A percentile compares a stretch with the other conserved stretches of the same genome.
These are phyloP conservation scores for Exophiala sp. DNA, from an alignment of 2,329 filamentous ascomycete species.

Conservation along the genomic window DNA sequence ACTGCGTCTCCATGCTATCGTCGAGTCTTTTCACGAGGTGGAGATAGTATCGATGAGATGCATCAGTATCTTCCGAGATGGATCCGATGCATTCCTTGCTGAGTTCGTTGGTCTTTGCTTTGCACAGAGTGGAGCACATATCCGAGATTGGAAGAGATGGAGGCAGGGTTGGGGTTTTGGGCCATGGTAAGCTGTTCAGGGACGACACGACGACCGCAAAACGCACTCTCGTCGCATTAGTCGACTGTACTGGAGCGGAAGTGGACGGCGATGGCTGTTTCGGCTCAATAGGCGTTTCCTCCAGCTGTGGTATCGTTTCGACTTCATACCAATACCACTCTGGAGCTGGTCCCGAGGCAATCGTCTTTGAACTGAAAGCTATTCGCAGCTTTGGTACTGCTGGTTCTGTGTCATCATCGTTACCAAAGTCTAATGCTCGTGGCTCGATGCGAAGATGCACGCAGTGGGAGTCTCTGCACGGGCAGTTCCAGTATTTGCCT, in stretches of 20 bases:
- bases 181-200: neutral
- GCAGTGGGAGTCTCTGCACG: slow-evolving; percentile 7
- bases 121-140: slow-evolving; percentile 4
- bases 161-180: neutral
- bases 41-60: neutral
- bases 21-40: slow-evolving; percentile 2
- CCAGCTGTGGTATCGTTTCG: neutral
- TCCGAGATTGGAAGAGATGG: slow-evolving; percentile 1
- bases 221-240: neutral
- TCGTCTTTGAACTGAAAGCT: neutral
- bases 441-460: slow-evolving; percentile 13
- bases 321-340: slow-evolving; percentile 3
- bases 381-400: too few relatives aligned
- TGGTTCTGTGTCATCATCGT: too few relatives aligned
- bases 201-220: neutral
- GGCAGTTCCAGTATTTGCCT: slow-evolving; percentile 13
- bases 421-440: neutral
- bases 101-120: neutral
- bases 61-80: slow-evolving; percentile 2
- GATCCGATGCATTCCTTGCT: neutral
- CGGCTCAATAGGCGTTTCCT: neutral
- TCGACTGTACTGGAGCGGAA: neutral
- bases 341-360: neutral
- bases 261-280: too few relatives aligned
- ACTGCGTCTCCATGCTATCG: neutral